A percentile compares a stretch with the other conserved stretches of the same genome.
Conservation (phyloP, 495 filamentous ascomycete genomes). For the Penicillium argentinense region DNA sequence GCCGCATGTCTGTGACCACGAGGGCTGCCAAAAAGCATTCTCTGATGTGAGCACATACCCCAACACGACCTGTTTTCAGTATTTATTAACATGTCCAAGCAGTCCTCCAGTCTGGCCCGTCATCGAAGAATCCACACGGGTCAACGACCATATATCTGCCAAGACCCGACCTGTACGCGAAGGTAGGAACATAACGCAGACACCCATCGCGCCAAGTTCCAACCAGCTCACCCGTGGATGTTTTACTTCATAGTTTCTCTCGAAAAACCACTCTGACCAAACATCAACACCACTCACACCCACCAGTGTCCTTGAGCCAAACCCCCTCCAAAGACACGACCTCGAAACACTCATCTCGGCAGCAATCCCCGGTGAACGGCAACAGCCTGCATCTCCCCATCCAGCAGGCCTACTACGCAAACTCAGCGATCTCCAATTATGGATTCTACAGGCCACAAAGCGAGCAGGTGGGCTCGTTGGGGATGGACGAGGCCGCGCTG, state of each 20-base stretch:
- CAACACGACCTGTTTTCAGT: background rate
- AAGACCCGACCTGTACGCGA: slow-evolving; percentile 73
- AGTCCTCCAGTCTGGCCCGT: slow-evolving; percentile 86
- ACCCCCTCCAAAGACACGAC: slow-evolving; percentile 42
- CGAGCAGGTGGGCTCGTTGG: slow-evolving; percentile 33
- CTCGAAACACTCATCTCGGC: slow-evolving; percentile 42
- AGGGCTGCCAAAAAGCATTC: slow-evolving; percentile 80
- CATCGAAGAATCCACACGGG: slow-evolving; percentile 87
- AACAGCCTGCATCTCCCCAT: slow-evolving; percentile 41
- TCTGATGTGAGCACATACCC: slow-evolving; percentile 66
- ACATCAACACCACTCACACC: slow-evolving; percentile 71
- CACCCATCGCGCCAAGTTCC: background rate
- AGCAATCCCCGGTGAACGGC: slow-evolving; percentile 30
- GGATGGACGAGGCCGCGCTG: slow-evolving; percentile 28
- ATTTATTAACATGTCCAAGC: slow-evolving; percentile 1
- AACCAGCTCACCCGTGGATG: no score
- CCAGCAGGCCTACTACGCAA: slow-evolving; percentile 41
- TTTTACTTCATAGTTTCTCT: slow-evolving; percentile 80
- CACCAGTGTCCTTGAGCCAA: slow-evolving; percentile 52
- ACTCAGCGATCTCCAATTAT: slow-evolving; percentile 36
- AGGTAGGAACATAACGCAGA: slow-evolving; percentile 67
- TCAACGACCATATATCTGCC: slow-evolving; percentile 78
- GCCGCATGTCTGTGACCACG: slow-evolving; percentile 77
- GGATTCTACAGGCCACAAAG: slow-evolving; percentile 40
- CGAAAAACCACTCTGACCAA: slow-evolving; percentile 87